These are phyloP conservation scores for Emydomyces testavorans DNA, from an alignment of 2,329 filamentous ascomycete genomes.

Conservation along the genomic window DNA sequence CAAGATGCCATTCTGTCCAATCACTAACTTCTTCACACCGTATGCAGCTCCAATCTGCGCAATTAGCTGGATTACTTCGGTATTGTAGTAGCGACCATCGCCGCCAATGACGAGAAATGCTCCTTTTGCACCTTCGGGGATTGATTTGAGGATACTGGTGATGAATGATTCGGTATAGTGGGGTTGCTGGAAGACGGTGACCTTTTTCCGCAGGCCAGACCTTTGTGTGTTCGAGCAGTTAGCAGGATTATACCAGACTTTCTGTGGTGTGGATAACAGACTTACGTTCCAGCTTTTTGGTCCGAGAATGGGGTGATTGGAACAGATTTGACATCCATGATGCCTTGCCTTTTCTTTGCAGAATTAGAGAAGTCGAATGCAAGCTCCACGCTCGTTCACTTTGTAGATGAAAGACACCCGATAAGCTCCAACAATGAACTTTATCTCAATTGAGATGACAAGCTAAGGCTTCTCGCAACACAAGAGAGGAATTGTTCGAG, in stretches of 20 bases:
- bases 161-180: conserved; percentile 97
- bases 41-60: conserved; percentile 95
- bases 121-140: conserved; percentile 82
- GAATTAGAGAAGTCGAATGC: too few relatives aligned
- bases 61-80: conserved; percentile 90
- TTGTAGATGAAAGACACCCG: background rate
- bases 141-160: conserved; percentile 85
- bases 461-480: background rate
- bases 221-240: conserved; percentile 42
- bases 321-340: conserved; percentile 68
- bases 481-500: background rate
- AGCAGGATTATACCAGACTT: background rate
- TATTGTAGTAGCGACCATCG: conserved; percentile 94
- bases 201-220: conserved; percentile 97
- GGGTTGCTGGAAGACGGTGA: conserved; percentile 88
- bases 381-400: background rate
- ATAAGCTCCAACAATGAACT: background rate
- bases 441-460: background rate
- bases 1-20: conserved; percentile 92
- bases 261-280: conserved; percentile 30
- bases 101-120: conserved; percentile 92
- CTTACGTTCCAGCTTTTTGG: conserved; percentile 98
- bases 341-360: conserved; percentile 20
- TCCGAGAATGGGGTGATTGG: conserved; percentile 77
- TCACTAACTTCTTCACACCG: conserved; percentile 95